Conservation (phyloP, 2,329 filamentous ascomycete species). For the Colletotrichum gigasporum region DNA sequence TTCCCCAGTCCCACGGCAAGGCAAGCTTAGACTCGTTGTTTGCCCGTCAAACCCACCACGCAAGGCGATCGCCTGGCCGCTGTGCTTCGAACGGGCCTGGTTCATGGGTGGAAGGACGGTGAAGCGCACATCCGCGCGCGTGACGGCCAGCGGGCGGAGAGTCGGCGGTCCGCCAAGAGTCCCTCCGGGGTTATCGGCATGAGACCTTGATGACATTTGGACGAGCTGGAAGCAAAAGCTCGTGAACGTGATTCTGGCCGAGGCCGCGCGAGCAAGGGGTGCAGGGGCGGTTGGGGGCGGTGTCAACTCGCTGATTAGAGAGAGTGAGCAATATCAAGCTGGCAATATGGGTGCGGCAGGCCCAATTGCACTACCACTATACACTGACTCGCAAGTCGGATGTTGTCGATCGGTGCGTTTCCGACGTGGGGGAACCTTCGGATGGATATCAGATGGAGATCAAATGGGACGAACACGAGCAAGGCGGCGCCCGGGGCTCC, state of each 20-base stretch:
- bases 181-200: neutral
- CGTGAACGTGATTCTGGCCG: too few species aligned
- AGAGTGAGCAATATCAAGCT: neutral
- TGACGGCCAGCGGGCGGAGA: neutral
- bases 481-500: neutral
- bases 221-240: neutral
- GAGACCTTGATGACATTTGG: too few species aligned
- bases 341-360: neutral
- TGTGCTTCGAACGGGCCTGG: neutral
- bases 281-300: too few species aligned
- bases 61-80: too few species aligned
- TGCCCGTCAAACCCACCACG: too few species aligned
- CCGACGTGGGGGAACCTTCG: slow-evolving; percentile 16
- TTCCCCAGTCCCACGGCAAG: too few species aligned
- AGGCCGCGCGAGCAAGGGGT: too few species aligned
- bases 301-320: too few species aligned
- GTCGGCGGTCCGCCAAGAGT: neutral
- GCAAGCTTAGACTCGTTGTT: too few species aligned
- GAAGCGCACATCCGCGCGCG: slow-evolving; percentile 3
- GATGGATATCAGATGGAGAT: slow-evolving; percentile 9
- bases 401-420: neutral
- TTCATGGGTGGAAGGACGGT: neutral
- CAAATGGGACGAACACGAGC: slow-evolving; percentile 1
- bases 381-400: slow-evolving; percentile 12
- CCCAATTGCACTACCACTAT: slow-evolving; percentile 8